A percentile compares a stretch with the other conserved stretches of the same genome.
These are phyloP conservation scores for Heimioporus retisporus DNA, from an alignment of 1,284 basidiomycete species.

Conservation along the genomic window DNA sequence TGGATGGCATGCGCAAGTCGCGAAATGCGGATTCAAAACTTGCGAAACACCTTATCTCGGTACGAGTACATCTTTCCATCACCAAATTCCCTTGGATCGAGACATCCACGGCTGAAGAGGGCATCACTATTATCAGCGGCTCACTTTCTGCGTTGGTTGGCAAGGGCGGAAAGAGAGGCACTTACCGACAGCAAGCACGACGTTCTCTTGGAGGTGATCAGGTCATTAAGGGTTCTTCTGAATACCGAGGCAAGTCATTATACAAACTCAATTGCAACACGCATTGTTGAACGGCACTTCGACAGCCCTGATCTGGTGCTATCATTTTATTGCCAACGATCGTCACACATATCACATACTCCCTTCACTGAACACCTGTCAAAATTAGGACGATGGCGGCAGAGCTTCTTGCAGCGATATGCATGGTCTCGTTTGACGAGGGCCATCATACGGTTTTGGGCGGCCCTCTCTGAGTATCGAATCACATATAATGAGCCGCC, in stretches of 20 bases:
- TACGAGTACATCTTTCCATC: conserved; percentile 89
- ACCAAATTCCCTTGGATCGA: conserved; percentile 84
- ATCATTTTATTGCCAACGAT: conserved; percentile 75
- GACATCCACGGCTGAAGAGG: conserved; percentile 78
- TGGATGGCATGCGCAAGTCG: conserved; percentile 63
- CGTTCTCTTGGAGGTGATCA: conserved; percentile 79
- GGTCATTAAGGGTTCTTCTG: conserved; percentile 84
- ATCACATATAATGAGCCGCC: conserved; percentile 79
- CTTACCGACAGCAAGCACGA: conserved; percentile 75
- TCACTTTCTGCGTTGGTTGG: conserved; percentile 71
- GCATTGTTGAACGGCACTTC: conserved; percentile 13
- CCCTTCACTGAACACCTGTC: conserved; percentile 72
- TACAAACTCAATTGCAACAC: neutral
- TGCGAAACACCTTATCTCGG: conserved; percentile 82
- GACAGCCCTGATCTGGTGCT: conserved; percentile 76
- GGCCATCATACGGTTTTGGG: conserved; percentile 82
- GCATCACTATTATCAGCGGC: conserved; percentile 71
- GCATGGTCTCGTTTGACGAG: conserved; percentile 76
- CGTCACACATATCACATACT: conserved; percentile 81
- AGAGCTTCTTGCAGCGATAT: conserved; percentile 88
- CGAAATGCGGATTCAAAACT: conserved; percentile 69
- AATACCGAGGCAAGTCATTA: conserved; percentile 80
- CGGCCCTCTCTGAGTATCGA: conserved; percentile 85
- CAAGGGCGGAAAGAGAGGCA: conserved; percentile 66
- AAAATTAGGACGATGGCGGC: conserved; percentile 81